Conservation (phyloP, 345 rosid genomes). For the Sisymbrium irio region DNA sequence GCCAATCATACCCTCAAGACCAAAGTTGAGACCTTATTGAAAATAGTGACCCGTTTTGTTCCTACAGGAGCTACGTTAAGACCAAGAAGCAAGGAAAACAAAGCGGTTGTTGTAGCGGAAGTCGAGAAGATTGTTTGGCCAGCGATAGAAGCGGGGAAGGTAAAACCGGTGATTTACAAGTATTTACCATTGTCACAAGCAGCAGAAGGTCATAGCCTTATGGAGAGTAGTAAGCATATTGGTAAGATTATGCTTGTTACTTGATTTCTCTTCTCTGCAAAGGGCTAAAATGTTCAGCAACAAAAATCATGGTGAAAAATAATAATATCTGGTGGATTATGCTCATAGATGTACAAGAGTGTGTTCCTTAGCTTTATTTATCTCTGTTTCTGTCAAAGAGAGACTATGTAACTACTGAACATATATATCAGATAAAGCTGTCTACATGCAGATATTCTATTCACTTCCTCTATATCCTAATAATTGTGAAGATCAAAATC, state of each 20-base stretch:
- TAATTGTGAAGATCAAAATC: no score
- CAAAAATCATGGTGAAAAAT: not conserved
- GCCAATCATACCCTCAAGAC: not conserved
- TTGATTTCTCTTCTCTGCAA: conserved; percentile 29
- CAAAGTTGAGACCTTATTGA: not conserved
- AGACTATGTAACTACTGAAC: conserved; percentile 1
- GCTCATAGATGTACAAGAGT: not conserved
- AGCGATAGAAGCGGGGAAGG: conserved; percentile 62
- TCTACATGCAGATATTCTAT: not conserved
- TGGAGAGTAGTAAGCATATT: conserved; percentile 74
- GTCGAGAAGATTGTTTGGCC: conserved; percentile 88
- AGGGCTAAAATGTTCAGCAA: not conserved
- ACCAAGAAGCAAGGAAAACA: conserved; percentile 62
- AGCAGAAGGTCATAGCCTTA: conserved; percentile 66
- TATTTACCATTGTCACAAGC: conserved; percentile 54
- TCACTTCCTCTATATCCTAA: no score
- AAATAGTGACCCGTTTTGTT: not conserved
- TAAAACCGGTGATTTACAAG: conserved; percentile 66
- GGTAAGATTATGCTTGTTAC: conserved; percentile 78
- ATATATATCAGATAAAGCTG: conserved; percentile 7
- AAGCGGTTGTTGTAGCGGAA: conserved; percentile 65
- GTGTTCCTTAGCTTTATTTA: conserved; percentile 7
- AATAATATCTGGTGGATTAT: not conserved
- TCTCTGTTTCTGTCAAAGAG: not conserved
- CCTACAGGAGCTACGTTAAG: conserved; percentile 75